These are phyloP conservation scores for Zanthoxylum bungeanum DNA, from an alignment of 345 rosid genomes.

Conservation along the genomic window DNA sequence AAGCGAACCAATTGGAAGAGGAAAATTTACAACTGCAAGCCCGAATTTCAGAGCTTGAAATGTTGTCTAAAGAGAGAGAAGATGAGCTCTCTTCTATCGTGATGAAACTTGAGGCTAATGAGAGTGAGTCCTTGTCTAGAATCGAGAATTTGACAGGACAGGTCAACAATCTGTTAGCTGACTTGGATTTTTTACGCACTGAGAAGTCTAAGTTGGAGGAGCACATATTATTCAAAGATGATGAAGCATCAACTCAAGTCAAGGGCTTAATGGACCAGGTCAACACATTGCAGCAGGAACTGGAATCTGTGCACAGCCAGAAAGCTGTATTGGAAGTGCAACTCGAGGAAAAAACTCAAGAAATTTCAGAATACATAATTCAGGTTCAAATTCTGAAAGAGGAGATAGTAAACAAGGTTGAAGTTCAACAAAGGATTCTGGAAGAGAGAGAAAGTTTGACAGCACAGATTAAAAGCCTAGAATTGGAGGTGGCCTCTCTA, in stretches of 20 bases:
- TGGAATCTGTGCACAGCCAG: constrained; percentile 47
- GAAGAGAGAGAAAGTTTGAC: constrained; percentile 47
- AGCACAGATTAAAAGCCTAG: constrained; percentile 34
- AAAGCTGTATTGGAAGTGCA: constrained; percentile 54
- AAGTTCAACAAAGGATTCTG: constrained; percentile 31
- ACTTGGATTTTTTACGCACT: constrained; percentile 33
- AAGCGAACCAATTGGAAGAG: constrained; percentile 41
- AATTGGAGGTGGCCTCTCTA: constrained; percentile 37
- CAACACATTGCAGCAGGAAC: constrained; percentile 41
- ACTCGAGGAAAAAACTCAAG: constrained; percentile 46
- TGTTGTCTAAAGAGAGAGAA: constrained; percentile 39
- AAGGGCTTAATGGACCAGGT: constrained; percentile 51
- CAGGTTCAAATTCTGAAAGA: constrained; percentile 41
- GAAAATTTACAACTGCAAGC: constrained; percentile 42
- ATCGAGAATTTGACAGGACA: constrained; percentile 52
- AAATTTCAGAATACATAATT: constrained; percentile 43
- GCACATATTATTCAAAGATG: constrained; percentile 37
- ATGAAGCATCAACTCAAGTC: constrained; percentile 50
- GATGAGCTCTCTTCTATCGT: constrained; percentile 42
- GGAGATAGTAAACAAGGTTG: constrained; percentile 31
- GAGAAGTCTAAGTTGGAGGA: constrained; percentile 67
- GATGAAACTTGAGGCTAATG: constrained; percentile 54
- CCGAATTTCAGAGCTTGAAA: constrained; percentile 52
- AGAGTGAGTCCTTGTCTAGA: constrained; percentile 47
- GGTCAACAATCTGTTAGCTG: constrained; percentile 36